phyloP scores from a whole-genome alignment of 345 rosid species.

The Balakata baccata region DNA sequence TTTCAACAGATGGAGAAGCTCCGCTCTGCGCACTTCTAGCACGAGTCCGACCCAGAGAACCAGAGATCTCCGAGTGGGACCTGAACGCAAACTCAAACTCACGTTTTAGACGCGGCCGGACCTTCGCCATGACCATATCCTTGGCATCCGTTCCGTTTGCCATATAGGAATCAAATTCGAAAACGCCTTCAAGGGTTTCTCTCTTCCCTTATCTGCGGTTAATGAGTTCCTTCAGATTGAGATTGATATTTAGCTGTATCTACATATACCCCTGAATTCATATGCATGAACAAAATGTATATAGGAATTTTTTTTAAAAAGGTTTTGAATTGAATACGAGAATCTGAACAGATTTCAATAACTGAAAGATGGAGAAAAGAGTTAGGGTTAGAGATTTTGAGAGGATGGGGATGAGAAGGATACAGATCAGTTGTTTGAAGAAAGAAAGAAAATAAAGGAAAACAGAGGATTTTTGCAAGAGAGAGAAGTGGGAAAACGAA shows the following conservation, averaged over 20 bases:
- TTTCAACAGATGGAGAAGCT: background rate
- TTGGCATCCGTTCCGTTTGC: constrained; percentile 26
- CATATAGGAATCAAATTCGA: constrained; percentile 9
- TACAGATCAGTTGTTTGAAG: no score
- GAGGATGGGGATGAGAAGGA: no score
- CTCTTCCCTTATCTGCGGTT: background rate
- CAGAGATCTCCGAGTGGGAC: constrained; percentile 78
- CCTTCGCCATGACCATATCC: constrained; percentile 34
- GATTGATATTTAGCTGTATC: background rate
- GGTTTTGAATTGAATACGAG: background rate
- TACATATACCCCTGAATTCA: background rate
- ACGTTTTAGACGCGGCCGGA: constrained; percentile 75
- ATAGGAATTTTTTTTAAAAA: background rate
- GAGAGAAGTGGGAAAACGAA: no score
- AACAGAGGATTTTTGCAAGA: no score
- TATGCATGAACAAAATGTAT: background rate
- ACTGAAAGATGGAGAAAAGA: no score
- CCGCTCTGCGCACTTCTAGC: constrained; percentile 34
- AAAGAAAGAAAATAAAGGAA: no score
- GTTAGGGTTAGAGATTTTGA: no score
- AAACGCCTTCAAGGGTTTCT: background rate
- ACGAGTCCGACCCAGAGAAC: constrained; percentile 75
- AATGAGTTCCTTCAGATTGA: background rate
- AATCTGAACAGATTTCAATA: background rate
- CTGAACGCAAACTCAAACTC: constrained; percentile 79